These are phyloP conservation scores for Axilococcus clingmanii DNA, from an alignment of 139 green algal genomes.

Conservation along the genomic window DNA sequence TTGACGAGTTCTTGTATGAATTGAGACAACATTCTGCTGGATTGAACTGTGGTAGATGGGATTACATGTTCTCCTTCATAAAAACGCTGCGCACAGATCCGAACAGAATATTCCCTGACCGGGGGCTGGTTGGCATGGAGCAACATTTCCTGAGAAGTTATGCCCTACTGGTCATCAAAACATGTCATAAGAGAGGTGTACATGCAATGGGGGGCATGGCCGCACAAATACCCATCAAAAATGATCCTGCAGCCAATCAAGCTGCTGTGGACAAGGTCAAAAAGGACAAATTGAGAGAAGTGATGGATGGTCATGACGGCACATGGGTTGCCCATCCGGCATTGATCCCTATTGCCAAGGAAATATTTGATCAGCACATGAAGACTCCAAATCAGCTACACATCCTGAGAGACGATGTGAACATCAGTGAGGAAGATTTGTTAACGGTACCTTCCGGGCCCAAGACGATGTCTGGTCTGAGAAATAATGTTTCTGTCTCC, in stretches of 20 bases:
- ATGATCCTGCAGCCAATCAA: slow-evolving; percentile 57
- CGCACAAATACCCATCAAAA: slow-evolving; percentile 84
- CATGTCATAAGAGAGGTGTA: slow-evolving; percentile 73
- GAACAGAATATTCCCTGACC: slow-evolving; percentile 67
- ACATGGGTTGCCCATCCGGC: slow-evolving; percentile 80
- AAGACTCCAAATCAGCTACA: slow-evolving; percentile 62
- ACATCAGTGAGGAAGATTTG: slow-evolving; percentile 9
- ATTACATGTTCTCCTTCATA: slow-evolving; percentile 89
- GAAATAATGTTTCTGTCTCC: slow-evolving; percentile 34
- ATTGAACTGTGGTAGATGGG: slow-evolving; percentile 81
- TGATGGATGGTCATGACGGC: slow-evolving; percentile 74
- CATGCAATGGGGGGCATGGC: slow-evolving; percentile 89
- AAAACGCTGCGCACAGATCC: slow-evolving; percentile 76
- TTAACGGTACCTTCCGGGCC: slow-evolving; percentile 43
- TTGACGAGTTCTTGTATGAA: slow-evolving; percentile 87
- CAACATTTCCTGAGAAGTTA: slow-evolving; percentile 80
- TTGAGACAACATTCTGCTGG: slow-evolving; percentile 66
- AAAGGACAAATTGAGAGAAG: slow-evolving; percentile 81
- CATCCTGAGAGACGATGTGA: slow-evolving; percentile 47
- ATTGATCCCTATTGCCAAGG: slow-evolving; percentile 54
- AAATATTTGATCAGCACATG: slow-evolving; percentile 65
- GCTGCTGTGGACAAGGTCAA: slow-evolving; percentile 38
- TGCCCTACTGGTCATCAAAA: slow-evolving; percentile 78
- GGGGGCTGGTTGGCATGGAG: slow-evolving; percentile 63
- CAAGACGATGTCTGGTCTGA: slow-evolving; percentile 12